A percentile compares a stretch with the other conserved stretches of the same genome.
phyloP scores from a whole-genome alignment of 2,329 filamentous ascomycete species.

The Samsoniella hepiali region DNA sequence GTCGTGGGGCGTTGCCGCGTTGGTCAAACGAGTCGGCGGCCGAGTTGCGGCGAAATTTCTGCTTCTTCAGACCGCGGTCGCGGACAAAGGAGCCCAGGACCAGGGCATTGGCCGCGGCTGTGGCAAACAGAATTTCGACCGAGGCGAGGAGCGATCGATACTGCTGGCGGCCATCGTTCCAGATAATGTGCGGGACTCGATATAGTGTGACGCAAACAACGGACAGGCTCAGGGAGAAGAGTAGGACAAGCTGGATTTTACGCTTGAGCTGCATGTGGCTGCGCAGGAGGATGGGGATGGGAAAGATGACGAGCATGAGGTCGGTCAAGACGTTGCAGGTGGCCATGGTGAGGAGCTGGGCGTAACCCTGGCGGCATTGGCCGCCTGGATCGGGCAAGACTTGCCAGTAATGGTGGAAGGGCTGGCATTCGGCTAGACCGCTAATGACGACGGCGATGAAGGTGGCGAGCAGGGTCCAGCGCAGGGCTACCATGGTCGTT shows the following conservation, averaged over 20 bases:
- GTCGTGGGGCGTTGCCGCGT: constrained; percentile 33
- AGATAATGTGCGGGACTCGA: constrained; percentile 75
- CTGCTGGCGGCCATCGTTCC: constrained; percentile 70
- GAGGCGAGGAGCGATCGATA: constrained; percentile 87
- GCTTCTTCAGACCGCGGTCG: constrained; percentile 86
- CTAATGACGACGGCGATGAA: constrained; percentile 79
- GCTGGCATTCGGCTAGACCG: constrained; percentile 78
- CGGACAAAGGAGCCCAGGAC: constrained; percentile 90
- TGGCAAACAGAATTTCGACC: constrained; percentile 84
- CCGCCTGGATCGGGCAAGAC: constrained; percentile 82
- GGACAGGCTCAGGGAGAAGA: constrained; percentile 82
- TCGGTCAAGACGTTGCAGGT: constrained; percentile 85
- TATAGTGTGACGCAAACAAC: constrained; percentile 78
- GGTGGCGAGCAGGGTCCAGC: constrained; percentile 72
- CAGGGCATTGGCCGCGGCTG: constrained; percentile 80
- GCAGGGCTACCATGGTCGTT: constrained; percentile 65
- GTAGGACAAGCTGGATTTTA: constrained; percentile 72
- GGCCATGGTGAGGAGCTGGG: constrained; percentile 87
- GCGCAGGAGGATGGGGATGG: constrained; percentile 79
- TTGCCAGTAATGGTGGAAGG: constrained; percentile 73
- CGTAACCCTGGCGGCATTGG: constrained; percentile 80
- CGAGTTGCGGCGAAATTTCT: constrained; percentile 69
- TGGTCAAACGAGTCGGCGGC: constrained; percentile 61
- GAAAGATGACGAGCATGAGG: constrained; percentile 80
- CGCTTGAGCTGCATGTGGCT: constrained; percentile 74